Evolutionary conservation across 164 flowering plant species (phyloP).

Genomic region (Magnolia officinalis): DNA sequence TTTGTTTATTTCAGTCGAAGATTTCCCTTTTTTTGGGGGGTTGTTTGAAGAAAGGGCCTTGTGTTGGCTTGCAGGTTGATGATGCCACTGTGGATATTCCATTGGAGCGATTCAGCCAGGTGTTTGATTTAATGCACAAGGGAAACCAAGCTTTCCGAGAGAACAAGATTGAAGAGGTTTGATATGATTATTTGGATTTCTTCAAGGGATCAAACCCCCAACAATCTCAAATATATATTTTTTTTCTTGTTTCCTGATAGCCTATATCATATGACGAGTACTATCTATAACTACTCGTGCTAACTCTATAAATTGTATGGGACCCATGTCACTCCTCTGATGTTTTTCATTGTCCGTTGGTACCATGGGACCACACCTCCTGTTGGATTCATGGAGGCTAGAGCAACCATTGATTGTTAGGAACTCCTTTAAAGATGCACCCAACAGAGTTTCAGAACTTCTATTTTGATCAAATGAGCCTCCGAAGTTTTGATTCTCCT

Average conservation of each 20-base stretch:
- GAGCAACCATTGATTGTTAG: no score
- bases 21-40: background rate
- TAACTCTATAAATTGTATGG: background rate
- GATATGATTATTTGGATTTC: background rate
- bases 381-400: no score
- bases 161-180: constrained; percentile 46
- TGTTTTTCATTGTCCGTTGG: background rate
- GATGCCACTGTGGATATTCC: constrained; percentile 41
- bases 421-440: no score
- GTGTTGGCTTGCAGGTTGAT: constrained; percentile 42
- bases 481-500: no score
- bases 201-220: no score
- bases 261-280: background rate
- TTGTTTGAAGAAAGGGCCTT: background rate
- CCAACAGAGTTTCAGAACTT: no score
- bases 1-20: background rate
- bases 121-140: constrained; percentile 47
- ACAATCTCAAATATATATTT: background rate
- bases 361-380: no score
- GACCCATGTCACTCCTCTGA: background rate
- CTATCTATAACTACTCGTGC: background rate
- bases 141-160: constrained; percentile 72
- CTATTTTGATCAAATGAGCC: no score
- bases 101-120: constrained; percentile 44
- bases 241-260: background rate